Evolutionary conservation across 495 filamentous ascomycete genomes (phyloP), one percentile per base, ranked within the genome.

Genomic region (Tuber magnatum): DNA sequence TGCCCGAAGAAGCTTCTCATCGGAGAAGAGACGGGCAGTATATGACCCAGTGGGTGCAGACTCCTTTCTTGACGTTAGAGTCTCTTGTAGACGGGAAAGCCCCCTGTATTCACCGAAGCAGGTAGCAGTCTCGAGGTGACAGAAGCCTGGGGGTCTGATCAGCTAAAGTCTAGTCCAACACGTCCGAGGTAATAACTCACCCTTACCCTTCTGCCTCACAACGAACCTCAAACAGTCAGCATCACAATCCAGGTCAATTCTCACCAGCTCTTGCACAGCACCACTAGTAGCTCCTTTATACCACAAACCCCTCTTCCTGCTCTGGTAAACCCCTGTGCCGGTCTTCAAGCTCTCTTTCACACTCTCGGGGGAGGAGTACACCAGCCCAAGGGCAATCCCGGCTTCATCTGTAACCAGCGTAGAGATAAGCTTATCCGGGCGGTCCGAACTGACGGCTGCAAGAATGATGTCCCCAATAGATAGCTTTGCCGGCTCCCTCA

Each of bases 271-370:
- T 83, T 99, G 95, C 2, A 91, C 91, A 83, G 97, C 94, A 40
- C 95, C 96, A 71, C 94, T 97, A 14, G 91, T 93, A 46, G 94
- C 92, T 38, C 95, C 95, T 84, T 99, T 99, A 85, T 96, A 93
- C 95, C 95, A 99, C 39, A 99, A 84, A 3, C 94, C 94, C 9
- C 94, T 90, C 86, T 97, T 97, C 46, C 95, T 87, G 83, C 93
- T 97, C 83, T 97, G 93, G 83, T 99, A 99, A 39, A 98, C 95
- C 41, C 95, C 95, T 1, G 90, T 92, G 71, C 94, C 94, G 3
- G 93, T 96, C 75, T 89, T 89, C 69, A 99, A 82, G 38, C 93
- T 94, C 84, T 94, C 94, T 18, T 89, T 86, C 22, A 99, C 89
- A 82, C 94, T 97, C 84, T 97, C 93, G 77, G 90, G 87, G 75